These are phyloP conservation scores for Teunomyces barrocoloradensis DNA, from an alignment of 805 yeast species.

Conservation along the genomic window DNA sequence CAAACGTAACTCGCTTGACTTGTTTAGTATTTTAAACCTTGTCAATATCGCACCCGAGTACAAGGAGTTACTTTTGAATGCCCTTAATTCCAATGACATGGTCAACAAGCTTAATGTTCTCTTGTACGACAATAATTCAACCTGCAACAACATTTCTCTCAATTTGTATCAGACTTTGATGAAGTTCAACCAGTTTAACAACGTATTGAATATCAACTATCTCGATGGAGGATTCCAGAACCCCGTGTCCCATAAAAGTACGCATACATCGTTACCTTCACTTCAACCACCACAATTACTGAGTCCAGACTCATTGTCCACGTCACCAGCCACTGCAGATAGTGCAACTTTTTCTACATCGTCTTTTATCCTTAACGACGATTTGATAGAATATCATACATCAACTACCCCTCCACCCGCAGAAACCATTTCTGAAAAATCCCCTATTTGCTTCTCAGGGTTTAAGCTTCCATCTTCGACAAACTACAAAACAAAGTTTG, in stretches of 20 bases:
- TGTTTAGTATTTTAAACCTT: conserved; percentile 31
- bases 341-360: conserved; percentile 7
- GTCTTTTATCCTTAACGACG: conserved; percentile 7
- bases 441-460: conserved; percentile 28
- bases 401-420: conserved; percentile 5
- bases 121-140: conserved; percentile 34
- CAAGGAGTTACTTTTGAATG: conserved; percentile 17
- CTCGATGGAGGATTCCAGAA: conserved; percentile 29
- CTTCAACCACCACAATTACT: conserved; percentile 1
- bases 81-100: conserved; percentile 1
- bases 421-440: background rate
- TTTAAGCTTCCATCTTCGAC: conserved; percentile 43
- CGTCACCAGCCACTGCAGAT: conserved; percentile 4
- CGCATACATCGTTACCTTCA: background rate
- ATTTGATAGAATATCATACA: conserved; percentile 9
- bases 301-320: conserved; percentile 2
- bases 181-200: conserved; percentile 24
- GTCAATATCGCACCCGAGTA: conserved; percentile 22
- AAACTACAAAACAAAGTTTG: conserved; percentile 33
- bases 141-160: conserved; percentile 17
- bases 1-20: conserved; percentile 34
- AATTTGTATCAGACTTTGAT: conserved; percentile 33
- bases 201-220: conserved; percentile 19
- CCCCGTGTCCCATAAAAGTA: background rate
- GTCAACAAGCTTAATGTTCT: conserved; percentile 19